Percentiles rank a stretch among this genome's conserved stretches.
These are phyloP conservation scores for Phaeosphaeriaceae sp. DNA, from an alignment of 2,329 filamentous ascomycete genomes.

Conservation along the genomic window DNA sequence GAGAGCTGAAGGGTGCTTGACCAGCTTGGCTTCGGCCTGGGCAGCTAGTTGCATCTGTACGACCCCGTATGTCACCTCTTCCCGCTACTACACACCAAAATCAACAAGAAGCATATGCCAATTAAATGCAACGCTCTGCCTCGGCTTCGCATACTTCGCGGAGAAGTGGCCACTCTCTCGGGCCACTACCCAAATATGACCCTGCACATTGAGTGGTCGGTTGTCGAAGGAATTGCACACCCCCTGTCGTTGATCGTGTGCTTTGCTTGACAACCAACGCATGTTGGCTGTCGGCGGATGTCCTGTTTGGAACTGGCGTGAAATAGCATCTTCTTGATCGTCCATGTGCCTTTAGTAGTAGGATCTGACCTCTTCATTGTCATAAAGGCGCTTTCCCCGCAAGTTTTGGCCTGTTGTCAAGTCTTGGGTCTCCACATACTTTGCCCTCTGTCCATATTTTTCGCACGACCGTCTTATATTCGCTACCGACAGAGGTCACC, in stretches of 20 bases:
- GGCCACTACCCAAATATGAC: conserved; percentile 31
- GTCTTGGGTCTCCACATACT: conserved; percentile 7
- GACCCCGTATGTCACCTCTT: conserved; percentile 10
- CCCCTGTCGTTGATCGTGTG: conserved; percentile 35
- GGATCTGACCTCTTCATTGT: conserved; percentile 19
- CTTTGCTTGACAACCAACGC: conserved; percentile 26
- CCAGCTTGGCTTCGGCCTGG: conserved; percentile 9
- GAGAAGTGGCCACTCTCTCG: conserved; percentile 41
- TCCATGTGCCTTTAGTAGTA: conserved; percentile 41
- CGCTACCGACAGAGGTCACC: not conserved
- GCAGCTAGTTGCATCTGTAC: conserved; percentile 18
- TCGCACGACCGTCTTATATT: not conserved
- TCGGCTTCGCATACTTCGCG: conserved; percentile 23
- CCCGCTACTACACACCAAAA: not conserved
- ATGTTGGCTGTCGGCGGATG: conserved; percentile 24
- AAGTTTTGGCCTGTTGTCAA: conserved; percentile 14
- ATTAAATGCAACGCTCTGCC: conserved; percentile 21
- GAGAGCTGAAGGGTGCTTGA: conserved; percentile 7
- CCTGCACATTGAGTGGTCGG: conserved; percentile 25
- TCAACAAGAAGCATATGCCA: conserved; percentile 26
- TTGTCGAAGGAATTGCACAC: conserved; percentile 13
- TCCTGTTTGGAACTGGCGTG: conserved; percentile 24
- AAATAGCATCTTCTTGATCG: conserved; percentile 16
- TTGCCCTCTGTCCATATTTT: not conserved
- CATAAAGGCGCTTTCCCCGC: conserved; percentile 38